These are phyloP conservation scores for Nitzschia putrida DNA, from an alignment of 108 stramenopile species.

Conservation along the genomic window DNA sequence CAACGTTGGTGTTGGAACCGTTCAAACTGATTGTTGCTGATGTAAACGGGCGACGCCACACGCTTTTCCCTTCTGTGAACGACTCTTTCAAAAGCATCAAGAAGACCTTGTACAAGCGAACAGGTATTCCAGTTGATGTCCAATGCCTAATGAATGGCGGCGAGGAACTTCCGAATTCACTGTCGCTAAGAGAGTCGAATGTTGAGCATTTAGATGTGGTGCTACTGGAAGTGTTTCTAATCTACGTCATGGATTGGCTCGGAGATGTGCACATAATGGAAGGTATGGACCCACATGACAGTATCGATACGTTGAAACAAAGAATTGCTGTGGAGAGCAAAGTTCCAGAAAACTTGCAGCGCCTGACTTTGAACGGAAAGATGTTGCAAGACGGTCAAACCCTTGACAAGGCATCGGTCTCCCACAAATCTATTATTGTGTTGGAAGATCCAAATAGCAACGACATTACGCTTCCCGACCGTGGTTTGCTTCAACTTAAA, in stretches of 20 bases:
- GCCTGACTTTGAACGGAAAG: conserved; percentile 11
- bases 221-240: conserved; percentile 18
- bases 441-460: conserved; percentile 19
- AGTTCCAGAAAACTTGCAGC: conserved; percentile 22
- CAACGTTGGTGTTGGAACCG: conserved; percentile 17
- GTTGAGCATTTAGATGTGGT: conserved; percentile 17
- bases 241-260: conserved; percentile 22
- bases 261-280: background rate
- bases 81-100: conserved; percentile 13
- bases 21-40: conserved; percentile 29
- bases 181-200: conserved; percentile 10
- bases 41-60: conserved; percentile 1
- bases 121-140: background rate
- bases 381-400: conserved; percentile 15
- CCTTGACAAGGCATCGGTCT: conserved; percentile 11
- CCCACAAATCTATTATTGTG: conserved; percentile 25
- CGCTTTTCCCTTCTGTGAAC: background rate
- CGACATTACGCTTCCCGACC: conserved; percentile 7
- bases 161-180: conserved; percentile 9
- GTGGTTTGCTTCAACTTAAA: conserved; percentile 4
- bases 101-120: conserved; percentile 15
- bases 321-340: conserved; percentile 11
- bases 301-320: conserved; percentile 11
- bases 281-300: conserved; percentile 22
- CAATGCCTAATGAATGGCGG: conserved; percentile 26